A percentile compares a stretch with the other conserved stretches of the same genome.
phyloP scores from a whole-genome alignment of 164 flowering plant genomes.

The Vitis vinifera region DNA sequence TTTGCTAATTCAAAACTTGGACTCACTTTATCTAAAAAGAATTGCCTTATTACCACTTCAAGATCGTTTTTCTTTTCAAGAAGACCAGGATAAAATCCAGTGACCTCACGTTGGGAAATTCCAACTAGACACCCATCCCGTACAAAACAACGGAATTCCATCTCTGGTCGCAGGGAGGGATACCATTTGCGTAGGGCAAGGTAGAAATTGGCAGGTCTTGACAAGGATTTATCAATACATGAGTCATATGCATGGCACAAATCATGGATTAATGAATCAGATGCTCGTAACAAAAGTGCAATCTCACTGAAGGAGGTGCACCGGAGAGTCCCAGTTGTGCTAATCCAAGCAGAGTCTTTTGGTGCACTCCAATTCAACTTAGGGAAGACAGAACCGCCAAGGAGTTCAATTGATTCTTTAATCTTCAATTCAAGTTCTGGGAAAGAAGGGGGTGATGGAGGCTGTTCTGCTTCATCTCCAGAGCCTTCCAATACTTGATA shows the following conservation, averaged over 20 bases:
- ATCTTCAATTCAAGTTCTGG: slow-evolving; percentile 71
- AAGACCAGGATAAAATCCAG: slow-evolving; percentile 71
- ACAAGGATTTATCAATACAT: slow-evolving; percentile 48
- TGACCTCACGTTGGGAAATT: slow-evolving; percentile 85
- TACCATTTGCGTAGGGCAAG: slow-evolving; percentile 93
- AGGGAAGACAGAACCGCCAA: slow-evolving; percentile 86
- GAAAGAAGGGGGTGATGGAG: slow-evolving; percentile 58
- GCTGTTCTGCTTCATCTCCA: slow-evolving; percentile 60
- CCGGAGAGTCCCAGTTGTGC: slow-evolving; percentile 62
- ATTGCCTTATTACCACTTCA: slow-evolving; percentile 33
- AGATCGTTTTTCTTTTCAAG: slow-evolving; percentile 48
- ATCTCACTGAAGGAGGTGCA: slow-evolving; percentile 83
- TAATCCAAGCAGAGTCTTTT: slow-evolving; percentile 90
- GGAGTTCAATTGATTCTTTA: slow-evolving; percentile 59
- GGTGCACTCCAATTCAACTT: slow-evolving; percentile 98
- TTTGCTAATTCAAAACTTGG: slow-evolving; percentile 56
- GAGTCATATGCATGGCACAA: slow-evolving; percentile 85
- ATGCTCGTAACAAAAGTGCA: slow-evolving; percentile 68
- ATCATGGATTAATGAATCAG: slow-evolving; percentile 79
- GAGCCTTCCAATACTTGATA: slow-evolving; percentile 60
- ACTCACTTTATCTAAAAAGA: slow-evolving; percentile 47
- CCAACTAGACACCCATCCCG: slow-evolving; percentile 45
- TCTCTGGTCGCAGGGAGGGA: slow-evolving; percentile 63
- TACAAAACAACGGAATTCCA: slow-evolving; percentile 95
- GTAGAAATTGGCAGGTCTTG: slow-evolving; percentile 59